Base-by-base conservation (phyloP, 257 asterid genomes). In the Knoxia roxburghii region DNA sequence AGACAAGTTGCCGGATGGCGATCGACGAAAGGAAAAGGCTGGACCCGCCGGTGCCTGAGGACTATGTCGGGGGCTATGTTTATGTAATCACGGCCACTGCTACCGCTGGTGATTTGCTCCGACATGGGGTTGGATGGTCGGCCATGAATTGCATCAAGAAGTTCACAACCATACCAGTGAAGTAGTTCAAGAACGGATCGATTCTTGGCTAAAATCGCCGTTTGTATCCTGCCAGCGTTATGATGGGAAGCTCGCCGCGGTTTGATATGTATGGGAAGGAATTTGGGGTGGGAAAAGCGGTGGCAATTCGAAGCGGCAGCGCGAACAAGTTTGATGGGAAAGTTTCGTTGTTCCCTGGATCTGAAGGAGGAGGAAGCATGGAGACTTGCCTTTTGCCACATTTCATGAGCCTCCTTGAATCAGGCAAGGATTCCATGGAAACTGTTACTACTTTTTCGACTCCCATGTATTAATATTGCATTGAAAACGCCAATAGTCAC, bases 271-370 rank as follows among this genome's bases (percentile, higher is more conserved):
- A 74, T 29, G 80, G 80, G 11, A 72, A 59, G 20, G 80, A 77
- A 45, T 80, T 80, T 49, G 85, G 82, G 0, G 21, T 75, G 27
- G 80, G 85, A 15, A 80, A 74, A 74, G 80, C 76, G 21, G 53
- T 77, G 46, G 82, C 82, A 7, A 39, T 80, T 20, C 68, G 76
- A 33, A 71, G 82, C 59, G 78, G 82, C 14, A 59, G 40, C 49
- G 72, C 75, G 20, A 62, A 76, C 12, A 80, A 80, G 64, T 73
- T 63, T 53, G 81, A 76, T 27, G 79, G 79, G 64, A 79, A 72
- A 59, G 64, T 76, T 0, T 48, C 69, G 1, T 29, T 75, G 30
- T 69, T 58, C 65, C 79, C 75, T 5, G 84, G 77, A 0, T 27
- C 24, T 61, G 77, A 72, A 76, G 71, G 77, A 33, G 79, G 80